These are phyloP conservation scores for Verticillium nonalfalfae DNA, from an alignment of 2,329 filamentous ascomycete genomes.

Conservation along the genomic window DNA sequence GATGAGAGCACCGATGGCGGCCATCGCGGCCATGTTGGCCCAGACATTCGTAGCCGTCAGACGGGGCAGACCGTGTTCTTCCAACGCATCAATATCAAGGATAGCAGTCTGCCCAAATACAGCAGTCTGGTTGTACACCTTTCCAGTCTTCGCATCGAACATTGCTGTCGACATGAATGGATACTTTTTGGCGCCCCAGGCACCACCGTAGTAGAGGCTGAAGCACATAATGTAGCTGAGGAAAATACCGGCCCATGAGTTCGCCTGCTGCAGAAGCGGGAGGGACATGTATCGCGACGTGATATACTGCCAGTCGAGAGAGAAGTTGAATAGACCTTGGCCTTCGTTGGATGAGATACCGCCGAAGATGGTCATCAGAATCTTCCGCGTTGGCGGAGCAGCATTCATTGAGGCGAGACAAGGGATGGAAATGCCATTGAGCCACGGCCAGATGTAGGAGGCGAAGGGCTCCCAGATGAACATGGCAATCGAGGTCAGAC, in stretches of 20 bases:
- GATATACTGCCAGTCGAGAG: slow-evolving; percentile 38
- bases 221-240: slow-evolving; percentile 30
- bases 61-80: slow-evolving; percentile 27
- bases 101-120: slow-evolving; percentile 25
- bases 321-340: slow-evolving; percentile 31
- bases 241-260: slow-evolving; percentile 28
- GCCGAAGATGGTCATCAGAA: slow-evolving; percentile 43
- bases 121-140: slow-evolving; percentile 32
- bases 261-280: slow-evolving; percentile 18
- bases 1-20: slow-evolving; percentile 24
- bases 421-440: slow-evolving; percentile 23
- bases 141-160: slow-evolving; percentile 24
- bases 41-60: slow-evolving; percentile 31
- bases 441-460: slow-evolving; percentile 9
- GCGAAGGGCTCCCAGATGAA: slow-evolving; percentile 9
- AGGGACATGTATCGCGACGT: slow-evolving; percentile 10
- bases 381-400: slow-evolving; percentile 14
- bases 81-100: slow-evolving; percentile 15
- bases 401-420: slow-evolving; percentile 28
- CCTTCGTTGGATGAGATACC: slow-evolving; percentile 30
- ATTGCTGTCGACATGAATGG: slow-evolving; percentile 26
- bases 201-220: slow-evolving; percentile 31
- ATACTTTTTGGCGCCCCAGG: slow-evolving; percentile 21
- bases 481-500: slow-evolving; percentile 9
- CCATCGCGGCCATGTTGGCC: slow-evolving; percentile 38